Percentiles rank a stretch among this genome's conserved stretches.
phyloP scores from a whole-genome alignment of 176 grass and related monocot genomes.

The Carex pumila region DNA sequence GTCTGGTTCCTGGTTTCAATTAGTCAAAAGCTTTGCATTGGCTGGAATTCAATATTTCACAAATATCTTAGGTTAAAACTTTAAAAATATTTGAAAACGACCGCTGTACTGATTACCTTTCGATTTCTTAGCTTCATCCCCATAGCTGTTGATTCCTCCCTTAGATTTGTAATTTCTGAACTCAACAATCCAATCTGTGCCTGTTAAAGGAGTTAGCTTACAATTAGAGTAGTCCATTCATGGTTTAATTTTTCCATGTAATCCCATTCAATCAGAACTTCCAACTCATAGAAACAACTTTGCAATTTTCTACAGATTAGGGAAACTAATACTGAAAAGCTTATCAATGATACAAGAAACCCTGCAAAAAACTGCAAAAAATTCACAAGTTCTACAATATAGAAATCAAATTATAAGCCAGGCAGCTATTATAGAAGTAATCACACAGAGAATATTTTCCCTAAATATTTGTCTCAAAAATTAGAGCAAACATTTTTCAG shows the following conservation, averaged over 20 bases:
- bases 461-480: no score
- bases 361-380: no score
- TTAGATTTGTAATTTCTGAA: constrained; percentile 61
- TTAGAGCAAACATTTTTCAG: no score
- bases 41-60: background rate
- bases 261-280: background rate
- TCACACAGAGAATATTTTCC: no score
- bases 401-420: no score
- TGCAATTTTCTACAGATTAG: background rate
- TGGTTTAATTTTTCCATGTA: background rate
- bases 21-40: background rate
- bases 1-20: background rate
- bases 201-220: constrained; percentile 25
- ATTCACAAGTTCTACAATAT: no score
- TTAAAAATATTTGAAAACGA: background rate
- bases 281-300: background rate
- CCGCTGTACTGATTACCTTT: constrained; percentile 28
- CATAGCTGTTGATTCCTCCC: constrained; percentile 52
- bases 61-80: background rate
- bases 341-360: no score
- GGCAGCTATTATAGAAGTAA: no score
- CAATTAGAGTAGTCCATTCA: background rate
- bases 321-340: background rate
- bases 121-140: constrained; percentile 54
- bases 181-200: constrained; percentile 51